These are phyloP conservation scores for Escallonia herrerae DNA, from an alignment of 129 eudicot genomes.

Conservation along the genomic window DNA sequence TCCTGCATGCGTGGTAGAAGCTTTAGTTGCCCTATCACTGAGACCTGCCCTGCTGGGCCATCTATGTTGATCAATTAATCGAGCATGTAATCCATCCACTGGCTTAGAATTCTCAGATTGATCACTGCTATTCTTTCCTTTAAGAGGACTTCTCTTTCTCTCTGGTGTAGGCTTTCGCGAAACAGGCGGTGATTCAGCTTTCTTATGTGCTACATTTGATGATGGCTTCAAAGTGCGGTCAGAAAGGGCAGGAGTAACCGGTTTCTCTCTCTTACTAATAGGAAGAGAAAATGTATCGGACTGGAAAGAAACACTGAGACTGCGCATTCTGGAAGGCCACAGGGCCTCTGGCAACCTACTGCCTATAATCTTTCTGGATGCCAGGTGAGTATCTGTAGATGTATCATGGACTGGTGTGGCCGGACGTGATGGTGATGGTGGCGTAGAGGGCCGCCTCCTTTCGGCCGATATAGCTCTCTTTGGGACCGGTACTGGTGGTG, in stretches of 20 bases:
- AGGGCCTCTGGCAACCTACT: constrained; percentile 60
- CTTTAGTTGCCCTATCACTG: constrained; percentile 28
- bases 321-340: constrained; percentile 96
- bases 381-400: constrained; percentile 40
- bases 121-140: constrained; percentile 53
- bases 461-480: constrained; percentile 77
- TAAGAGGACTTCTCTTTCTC: constrained; percentile 82
- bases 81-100: constrained; percentile 44
- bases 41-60: constrained; percentile 76
- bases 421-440: constrained; percentile 54
- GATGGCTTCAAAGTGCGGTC: constrained; percentile 76
- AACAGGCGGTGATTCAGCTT: constrained; percentile 39
- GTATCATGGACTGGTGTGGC: constrained; percentile 77
- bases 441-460: constrained; percentile 51
- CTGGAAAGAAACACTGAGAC: constrained; percentile 82
- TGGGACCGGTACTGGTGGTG: constrained; percentile 27
- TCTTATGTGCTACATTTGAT: constrained; percentile 52
- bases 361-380: constrained; percentile 42
- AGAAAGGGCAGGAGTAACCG: constrained; percentile 42
- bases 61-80: constrained; percentile 70
- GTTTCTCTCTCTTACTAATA: constrained; percentile 66
- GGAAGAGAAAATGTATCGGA: constrained; percentile 69
- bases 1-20: constrained; percentile 19
- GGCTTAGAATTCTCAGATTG: constrained; percentile 89
- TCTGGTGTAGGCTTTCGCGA: constrained; percentile 79